phyloP scores from a whole-genome alignment of 805 yeast genomes.

The Yamadazyma laniorum region DNA sequence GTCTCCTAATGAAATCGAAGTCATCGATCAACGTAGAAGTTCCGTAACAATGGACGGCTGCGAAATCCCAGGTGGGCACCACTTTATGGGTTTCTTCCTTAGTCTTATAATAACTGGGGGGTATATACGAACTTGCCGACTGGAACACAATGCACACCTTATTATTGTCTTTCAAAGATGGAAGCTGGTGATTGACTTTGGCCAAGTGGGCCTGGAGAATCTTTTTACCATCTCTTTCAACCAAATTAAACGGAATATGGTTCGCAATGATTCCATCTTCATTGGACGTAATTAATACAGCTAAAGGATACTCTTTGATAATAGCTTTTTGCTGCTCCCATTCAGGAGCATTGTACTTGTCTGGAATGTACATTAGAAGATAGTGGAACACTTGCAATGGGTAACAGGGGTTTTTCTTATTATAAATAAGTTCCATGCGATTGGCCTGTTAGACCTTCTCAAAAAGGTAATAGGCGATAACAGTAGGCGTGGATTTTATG shows the following conservation, averaged over 20 bases:
- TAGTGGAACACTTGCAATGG: not conserved
- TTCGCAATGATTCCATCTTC: constrained; percentile 46
- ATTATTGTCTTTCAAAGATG: constrained; percentile 34
- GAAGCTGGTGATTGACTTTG: constrained; percentile 49
- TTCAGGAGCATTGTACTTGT: constrained; percentile 26
- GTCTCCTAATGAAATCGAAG: constrained; percentile 43
- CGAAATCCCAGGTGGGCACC: constrained; percentile 74
- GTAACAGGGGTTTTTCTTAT: too few species aligned
- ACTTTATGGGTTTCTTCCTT: constrained; percentile 56
- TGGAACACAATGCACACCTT: constrained; percentile 53
- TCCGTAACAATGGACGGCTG: constrained; percentile 56
- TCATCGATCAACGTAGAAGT: constrained; percentile 45
- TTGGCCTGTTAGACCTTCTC: constrained; percentile 2
- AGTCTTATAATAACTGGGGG: constrained; percentile 59
- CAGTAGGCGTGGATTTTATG: too few species aligned
- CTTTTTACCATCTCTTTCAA: constrained; percentile 33
- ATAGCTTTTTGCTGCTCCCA: constrained; percentile 41
- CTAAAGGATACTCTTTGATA: constrained; percentile 51
- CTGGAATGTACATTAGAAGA: constrained; percentile 37
- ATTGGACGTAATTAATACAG: constrained; percentile 45
- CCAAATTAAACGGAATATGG: constrained; percentile 54
- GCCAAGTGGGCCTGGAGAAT: constrained; percentile 56
- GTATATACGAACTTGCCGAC: constrained; percentile 49
- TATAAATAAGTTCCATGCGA: not conserved
- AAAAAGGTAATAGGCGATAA: constrained; percentile 1